Evolutionary conservation across 2,329 filamentous ascomycete species (phyloP).

Genomic region (Biscogniauxia sp.): DNA sequence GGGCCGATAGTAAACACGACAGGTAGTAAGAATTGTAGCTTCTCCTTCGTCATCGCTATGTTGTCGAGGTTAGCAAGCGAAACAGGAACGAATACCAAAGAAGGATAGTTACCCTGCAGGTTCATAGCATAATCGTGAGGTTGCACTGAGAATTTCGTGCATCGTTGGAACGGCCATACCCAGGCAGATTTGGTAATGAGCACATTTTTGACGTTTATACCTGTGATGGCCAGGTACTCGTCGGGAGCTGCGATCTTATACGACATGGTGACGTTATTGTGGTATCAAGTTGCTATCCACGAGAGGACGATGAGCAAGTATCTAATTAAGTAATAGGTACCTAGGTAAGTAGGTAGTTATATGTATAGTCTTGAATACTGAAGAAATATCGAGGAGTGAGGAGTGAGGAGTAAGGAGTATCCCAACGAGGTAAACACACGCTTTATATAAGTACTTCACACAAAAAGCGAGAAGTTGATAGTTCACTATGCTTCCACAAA

Average conservation of each 20-base stretch:
- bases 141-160: constrained; percentile 58
- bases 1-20: constrained; percentile 86
- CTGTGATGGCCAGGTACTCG: constrained; percentile 85
- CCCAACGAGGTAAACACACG: too few relatives aligned
- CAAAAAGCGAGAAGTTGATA: too few relatives aligned
- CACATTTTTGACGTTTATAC: constrained; percentile 70
- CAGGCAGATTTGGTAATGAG: constrained; percentile 76
- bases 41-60: constrained; percentile 83
- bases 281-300: too few relatives aligned
- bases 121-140: constrained; percentile 81
- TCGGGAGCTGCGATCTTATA: constrained; percentile 72
- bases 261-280: constrained; percentile 47
- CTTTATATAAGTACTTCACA: too few relatives aligned
- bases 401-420: too few relatives aligned
- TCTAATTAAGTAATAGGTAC: too few relatives aligned
- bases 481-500: too few relatives aligned
- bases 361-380: too few relatives aligned
- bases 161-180: constrained; percentile 69
- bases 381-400: too few relatives aligned
- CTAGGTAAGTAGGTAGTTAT: too few relatives aligned
- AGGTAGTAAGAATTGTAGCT: constrained; percentile 77
- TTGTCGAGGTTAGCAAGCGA: constrained; percentile 3
- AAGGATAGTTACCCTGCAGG: constrained; percentile 51
- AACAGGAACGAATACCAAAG: not conserved
- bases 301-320: too few relatives aligned